Evolutionary conservation across 495 filamentous ascomycete genomes (phyloP).

Genomic region (Aspergillus nidulans): DNA sequence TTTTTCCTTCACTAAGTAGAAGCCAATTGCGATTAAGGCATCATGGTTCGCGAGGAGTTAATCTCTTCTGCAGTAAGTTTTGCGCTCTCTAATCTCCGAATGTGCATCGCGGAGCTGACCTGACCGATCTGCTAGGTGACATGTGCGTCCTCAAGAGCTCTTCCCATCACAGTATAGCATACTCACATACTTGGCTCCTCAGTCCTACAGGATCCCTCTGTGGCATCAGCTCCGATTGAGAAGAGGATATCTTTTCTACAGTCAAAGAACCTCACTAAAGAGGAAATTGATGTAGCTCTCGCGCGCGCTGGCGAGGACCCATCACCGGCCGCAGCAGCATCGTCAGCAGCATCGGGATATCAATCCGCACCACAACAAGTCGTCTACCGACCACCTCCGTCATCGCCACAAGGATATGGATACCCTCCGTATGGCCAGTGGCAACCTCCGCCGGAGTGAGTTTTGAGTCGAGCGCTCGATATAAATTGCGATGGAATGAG

Average conservation of each 20-base stretch:
- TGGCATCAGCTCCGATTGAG: conserved; percentile 84
- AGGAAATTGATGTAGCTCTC: conserved; percentile 85
- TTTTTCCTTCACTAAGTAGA: conserved; percentile 10
- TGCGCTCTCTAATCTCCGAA: conserved; percentile 6
- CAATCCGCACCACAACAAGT: conserved; percentile 45
- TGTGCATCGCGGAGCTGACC: conserved; percentile 19
- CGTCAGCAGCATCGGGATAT: conserved; percentile 39
- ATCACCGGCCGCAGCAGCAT: conserved; percentile 33
- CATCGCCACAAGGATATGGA: conserved; percentile 63
- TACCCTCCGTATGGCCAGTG: conserved; percentile 65
- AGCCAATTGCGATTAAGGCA: conserved; percentile 21
- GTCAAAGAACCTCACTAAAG: conserved; percentile 94
- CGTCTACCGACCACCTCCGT: conserved; percentile 47
- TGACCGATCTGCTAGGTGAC: conserved; percentile 30
- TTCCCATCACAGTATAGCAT: conserved; percentile 1
- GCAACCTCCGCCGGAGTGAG: conserved; percentile 62
- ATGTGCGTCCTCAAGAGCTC: conserved; percentile 25
- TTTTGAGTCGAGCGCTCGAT: neutral
- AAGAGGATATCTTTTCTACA: conserved; percentile 89
- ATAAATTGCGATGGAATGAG: neutral
- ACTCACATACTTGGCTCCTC: conserved; percentile 18
- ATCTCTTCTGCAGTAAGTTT: conserved; percentile 72
- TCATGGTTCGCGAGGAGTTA: conserved; percentile 80
- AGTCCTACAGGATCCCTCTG: conserved; percentile 93
- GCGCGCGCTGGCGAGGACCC: conserved; percentile 62